These are phyloP conservation scores for Seiridium cupressi DNA, from an alignment of 2,329 filamentous ascomycete genomes.

Conservation along the genomic window DNA sequence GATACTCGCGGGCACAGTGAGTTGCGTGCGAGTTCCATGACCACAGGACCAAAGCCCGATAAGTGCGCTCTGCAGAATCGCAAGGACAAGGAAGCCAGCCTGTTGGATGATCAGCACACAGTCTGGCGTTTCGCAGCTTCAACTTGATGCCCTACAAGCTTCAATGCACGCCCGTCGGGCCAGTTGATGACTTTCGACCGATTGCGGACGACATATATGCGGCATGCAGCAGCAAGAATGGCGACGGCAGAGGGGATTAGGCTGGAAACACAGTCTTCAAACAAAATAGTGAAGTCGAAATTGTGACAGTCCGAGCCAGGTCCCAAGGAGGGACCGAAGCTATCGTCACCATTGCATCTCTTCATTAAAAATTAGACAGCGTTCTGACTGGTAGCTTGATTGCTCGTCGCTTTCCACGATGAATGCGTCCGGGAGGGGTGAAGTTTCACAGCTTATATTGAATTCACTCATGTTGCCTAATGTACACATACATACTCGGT, in stretches of 20 bases:
- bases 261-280: slow-evolving; percentile 5
- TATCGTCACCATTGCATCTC: slow-evolving; percentile 4
- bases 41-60: not conserved
- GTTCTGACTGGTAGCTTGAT: no score
- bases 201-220: not conserved
- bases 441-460: no score
- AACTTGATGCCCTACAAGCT: not conserved
- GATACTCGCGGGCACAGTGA: not conserved
- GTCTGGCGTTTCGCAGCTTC: no score
- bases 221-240: not conserved
- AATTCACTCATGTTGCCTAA: no score
- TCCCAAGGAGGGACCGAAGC: slow-evolving; percentile 4
- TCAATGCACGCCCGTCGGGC: not conserved
- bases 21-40: not conserved
- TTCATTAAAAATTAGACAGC: not conserved
- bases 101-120: not conserved
- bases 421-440: no score
- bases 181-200: not conserved
- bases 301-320: slow-evolving; percentile 1
- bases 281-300: slow-evolving; percentile 6
- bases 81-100: not conserved
- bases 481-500: no score
- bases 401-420: no score
- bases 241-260: not conserved
- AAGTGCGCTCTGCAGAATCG: not conserved